Conservation (phyloP, 371 early-diverging fungal genomes). For the Mycotypha africana region DNA sequence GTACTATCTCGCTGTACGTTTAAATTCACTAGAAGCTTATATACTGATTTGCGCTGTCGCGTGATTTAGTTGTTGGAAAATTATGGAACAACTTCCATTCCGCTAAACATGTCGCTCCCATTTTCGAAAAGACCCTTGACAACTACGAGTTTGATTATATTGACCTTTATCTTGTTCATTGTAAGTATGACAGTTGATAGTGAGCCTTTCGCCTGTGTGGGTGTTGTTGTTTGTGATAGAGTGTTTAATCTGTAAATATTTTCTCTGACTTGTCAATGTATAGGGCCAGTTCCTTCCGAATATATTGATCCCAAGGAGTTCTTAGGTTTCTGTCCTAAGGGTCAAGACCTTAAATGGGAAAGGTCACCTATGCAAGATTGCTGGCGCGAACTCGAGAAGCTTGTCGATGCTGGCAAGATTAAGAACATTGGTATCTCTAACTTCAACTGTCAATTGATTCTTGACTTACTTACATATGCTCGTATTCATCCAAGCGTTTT, state of each 20-base stretch:
- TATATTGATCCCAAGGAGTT: constrained; percentile 5
- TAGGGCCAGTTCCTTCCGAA: constrained; percentile 14
- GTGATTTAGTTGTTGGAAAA: constrained; percentile 73
- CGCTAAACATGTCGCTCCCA: constrained; percentile 43
- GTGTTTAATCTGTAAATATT: too few species aligned
- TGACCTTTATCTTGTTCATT: constrained; percentile 58
- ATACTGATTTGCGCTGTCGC: neutral
- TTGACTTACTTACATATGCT: constrained; percentile 31
- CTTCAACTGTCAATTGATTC: constrained; percentile 32
- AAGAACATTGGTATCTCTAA: constrained; percentile 62
- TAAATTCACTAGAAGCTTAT: neutral
- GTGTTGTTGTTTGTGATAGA: too few species aligned
- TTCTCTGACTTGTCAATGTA: too few species aligned
- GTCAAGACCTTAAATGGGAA: constrained; percentile 13
- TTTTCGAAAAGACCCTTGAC: constrained; percentile 38
- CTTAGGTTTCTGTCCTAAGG: constrained; percentile 10
- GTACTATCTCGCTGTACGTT: constrained; percentile 3
- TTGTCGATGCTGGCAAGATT: constrained; percentile 29
- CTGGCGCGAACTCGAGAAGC: constrained; percentile 41
- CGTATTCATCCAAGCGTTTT: constrained; percentile 25
- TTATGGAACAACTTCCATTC: constrained; percentile 59
- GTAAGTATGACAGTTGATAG: too few species aligned
- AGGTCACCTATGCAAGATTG: constrained; percentile 46
- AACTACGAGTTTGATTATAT: constrained; percentile 53
- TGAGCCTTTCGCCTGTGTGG: too few species aligned